Percentiles rank a stretch among this genome's conserved stretches.
Conservation (phyloP, 129 eudicot genomes). For the Sambucus nigra region DNA sequence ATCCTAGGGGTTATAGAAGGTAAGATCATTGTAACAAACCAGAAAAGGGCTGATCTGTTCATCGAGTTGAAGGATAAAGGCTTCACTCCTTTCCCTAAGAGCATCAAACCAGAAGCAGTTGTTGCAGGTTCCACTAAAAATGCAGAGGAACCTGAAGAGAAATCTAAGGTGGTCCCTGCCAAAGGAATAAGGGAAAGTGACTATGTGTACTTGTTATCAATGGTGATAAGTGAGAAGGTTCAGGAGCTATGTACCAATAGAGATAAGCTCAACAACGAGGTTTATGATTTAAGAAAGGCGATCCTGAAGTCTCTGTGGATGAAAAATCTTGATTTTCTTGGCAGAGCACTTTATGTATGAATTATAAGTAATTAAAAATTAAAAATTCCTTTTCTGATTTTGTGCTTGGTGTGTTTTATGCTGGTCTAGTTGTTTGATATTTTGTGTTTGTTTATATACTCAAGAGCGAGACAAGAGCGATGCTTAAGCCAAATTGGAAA, state of each 20-base stretch:
- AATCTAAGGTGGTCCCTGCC: slow-evolving; percentile 9
- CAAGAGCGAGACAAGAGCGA: slow-evolving; percentile 62
- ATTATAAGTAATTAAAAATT: neutral
- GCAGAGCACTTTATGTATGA: slow-evolving; percentile 59
- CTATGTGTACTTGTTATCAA: slow-evolving; percentile 70
- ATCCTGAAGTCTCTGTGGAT: slow-evolving; percentile 52
- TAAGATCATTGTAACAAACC: slow-evolving; percentile 53
- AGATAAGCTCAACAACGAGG: slow-evolving; percentile 41
- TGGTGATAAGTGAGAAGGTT: slow-evolving; percentile 81
- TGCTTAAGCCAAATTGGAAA: slow-evolving; percentile 33
- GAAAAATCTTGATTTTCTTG: slow-evolving; percentile 73
- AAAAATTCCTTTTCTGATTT: neutral
- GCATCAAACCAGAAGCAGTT: slow-evolving; percentile 31
- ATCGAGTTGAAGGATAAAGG: slow-evolving; percentile 62
- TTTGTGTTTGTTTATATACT: neutral
- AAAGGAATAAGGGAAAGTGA: slow-evolving; percentile 38
- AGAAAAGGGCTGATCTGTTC: slow-evolving; percentile 61
- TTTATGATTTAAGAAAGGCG: slow-evolving; percentile 45
- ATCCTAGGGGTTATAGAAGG: slow-evolving; percentile 73
- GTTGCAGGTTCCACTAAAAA: slow-evolving; percentile 59
- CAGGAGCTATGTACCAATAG: slow-evolving; percentile 45
- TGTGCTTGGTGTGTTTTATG: neutral
- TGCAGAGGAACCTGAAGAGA: slow-evolving; percentile 49
- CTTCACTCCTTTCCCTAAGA: slow-evolving; percentile 79
- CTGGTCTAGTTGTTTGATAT: too few species aligned